Evolutionary conservation across 495 filamentous ascomycete genomes (phyloP), one percentile per base, ranked within the genome.

Genomic region (Penicillium psychrofluorescens): DNA sequence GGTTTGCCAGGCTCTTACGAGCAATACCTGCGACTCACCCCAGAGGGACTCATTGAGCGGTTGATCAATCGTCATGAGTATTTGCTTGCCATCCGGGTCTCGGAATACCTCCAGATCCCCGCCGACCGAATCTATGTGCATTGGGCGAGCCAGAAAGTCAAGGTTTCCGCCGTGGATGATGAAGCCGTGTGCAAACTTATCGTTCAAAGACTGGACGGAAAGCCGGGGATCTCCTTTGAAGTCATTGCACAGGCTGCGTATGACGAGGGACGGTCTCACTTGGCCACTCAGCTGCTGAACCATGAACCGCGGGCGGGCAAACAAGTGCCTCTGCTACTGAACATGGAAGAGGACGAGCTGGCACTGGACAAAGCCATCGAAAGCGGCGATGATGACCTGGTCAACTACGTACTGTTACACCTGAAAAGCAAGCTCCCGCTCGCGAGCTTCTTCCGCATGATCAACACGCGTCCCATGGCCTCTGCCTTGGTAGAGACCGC

Each of bases 311-410:
- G 90, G 45, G 92, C 89, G 2, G 92, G 91, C 5, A 88, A 89
- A 47, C 92, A 98, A 66, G 94, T 98, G 4, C 92, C 94, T 0
- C 72, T 98, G n/a, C 74, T 98, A 7, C 68, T 98, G 12, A 87
- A 76, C 54, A 96, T 97, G 89, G 90, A 95, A 56, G 90, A 97
- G 62, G 92, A 95, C 49, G 87, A 90, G 44, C 80, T 97, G 8
- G 92, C 92, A 1, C 82, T 98, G 4, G 92, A 98, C 66, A 98
- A 97, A 59, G 92, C 92, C 27, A 88, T 97, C 44, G 88, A 95
- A 55, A 92, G 86, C 47, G 94, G 94, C 31, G 92, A 98, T 59
- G 86, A 90, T 0, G 92, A 98, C 55, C 75, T 98, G 12, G 76
- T 97, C 29, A 85, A 86, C 60, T 92, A 83, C 54, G 94, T 97